Evolutionary conservation across 2,329 filamentous ascomycete species (phyloP), one percentile per base, ranked within the genome.

Genomic region (Rasamsonia emersonii): DNA sequence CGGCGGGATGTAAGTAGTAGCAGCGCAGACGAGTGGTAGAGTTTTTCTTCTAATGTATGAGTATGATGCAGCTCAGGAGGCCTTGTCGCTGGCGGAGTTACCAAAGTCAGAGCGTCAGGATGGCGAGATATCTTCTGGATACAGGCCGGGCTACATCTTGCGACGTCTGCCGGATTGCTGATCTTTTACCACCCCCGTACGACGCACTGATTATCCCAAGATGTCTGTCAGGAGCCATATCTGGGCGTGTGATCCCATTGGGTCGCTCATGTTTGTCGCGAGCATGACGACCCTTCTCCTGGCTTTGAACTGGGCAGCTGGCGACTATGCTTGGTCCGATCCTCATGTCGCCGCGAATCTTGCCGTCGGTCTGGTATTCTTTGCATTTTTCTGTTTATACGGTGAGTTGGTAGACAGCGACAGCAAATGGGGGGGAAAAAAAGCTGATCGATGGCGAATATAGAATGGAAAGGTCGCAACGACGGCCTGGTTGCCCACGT

Each of bases 81-180:
- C 20, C 20, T 23, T 8, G 14, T 35, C 11, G 33, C 33, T 5
- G 33, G 33, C 3, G 28, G 24, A 14, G 33, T 35, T 9, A 35
- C 33, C 13, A 29, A 31, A 13, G 15, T 25, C 15, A 24, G 23
- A 6, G 11, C 28, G 11, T 9, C 11, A 16, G 33, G 33, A 13
- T 35, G 33, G 33, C 20, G 33, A 31, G 27, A 35, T 15, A 35
- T 35, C 11, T 35, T 35, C 21, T 35, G 33, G 33, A 35, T 35
- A 3, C 33, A 35, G 23, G 33, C 33, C n/a, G 28, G 20, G n/a
- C 28, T 35, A 16, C 33, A 35, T 17, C 6, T 35, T 15, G 21
- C 20, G 6, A 35, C 33, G 9, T 30, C 28, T 23, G 33, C 33
- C 18, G 33, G 33, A 11, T 25, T 35, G 11, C 24, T 35, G 9